Conservation (phyloP, 306 rosid genomes). For the Citrullus mucosospermus region DNA sequence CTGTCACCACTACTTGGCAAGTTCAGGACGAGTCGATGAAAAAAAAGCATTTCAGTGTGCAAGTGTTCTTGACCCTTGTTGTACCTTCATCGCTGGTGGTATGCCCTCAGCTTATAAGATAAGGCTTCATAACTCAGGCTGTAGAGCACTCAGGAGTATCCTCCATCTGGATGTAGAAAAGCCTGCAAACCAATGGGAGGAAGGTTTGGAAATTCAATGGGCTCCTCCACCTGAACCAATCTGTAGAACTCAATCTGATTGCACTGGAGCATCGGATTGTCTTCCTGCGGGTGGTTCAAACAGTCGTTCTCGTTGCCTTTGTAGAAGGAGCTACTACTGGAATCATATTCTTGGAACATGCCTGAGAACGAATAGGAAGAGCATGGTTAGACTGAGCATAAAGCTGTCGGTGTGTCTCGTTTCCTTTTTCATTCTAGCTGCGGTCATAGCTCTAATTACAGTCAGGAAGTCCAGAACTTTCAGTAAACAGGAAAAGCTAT, state of each 20-base stretch:
- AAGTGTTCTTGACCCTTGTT: conserved; percentile 55
- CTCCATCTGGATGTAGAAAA: conserved; percentile 42
- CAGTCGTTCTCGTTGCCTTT: conserved; percentile 39
- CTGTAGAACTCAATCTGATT: conserved; percentile 55
- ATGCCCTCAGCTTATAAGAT: conserved; percentile 84
- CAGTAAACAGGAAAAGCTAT: conserved; percentile 23
- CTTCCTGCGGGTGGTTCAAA: conserved; percentile 16
- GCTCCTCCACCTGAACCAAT: conserved; percentile 54
- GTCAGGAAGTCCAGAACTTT: conserved; percentile 26
- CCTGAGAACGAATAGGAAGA: conserved; percentile 28
- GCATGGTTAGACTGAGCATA: conserved; percentile 26
- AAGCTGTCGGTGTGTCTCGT: conserved; percentile 30
- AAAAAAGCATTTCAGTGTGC: conserved; percentile 42
- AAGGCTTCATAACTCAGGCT: conserved; percentile 79
- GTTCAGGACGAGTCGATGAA: conserved; percentile 42
- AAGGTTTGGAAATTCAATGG: conserved; percentile 92
- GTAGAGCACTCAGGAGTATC: conserved; percentile 79
- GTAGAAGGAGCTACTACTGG: conserved; percentile 52
- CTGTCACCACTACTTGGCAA: conserved; percentile 63
- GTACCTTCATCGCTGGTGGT: conserved; percentile 80
- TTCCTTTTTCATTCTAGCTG: conserved; percentile 33
- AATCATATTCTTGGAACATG: conserved; percentile 45
- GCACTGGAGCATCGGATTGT: conserved; percentile 46
- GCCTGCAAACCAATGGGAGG: conserved; percentile 66
- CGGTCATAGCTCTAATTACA: conserved; percentile 20